phyloP scores from a whole-genome alignment of 768 basidiomycete species.

The Naematelia encephala region DNA sequence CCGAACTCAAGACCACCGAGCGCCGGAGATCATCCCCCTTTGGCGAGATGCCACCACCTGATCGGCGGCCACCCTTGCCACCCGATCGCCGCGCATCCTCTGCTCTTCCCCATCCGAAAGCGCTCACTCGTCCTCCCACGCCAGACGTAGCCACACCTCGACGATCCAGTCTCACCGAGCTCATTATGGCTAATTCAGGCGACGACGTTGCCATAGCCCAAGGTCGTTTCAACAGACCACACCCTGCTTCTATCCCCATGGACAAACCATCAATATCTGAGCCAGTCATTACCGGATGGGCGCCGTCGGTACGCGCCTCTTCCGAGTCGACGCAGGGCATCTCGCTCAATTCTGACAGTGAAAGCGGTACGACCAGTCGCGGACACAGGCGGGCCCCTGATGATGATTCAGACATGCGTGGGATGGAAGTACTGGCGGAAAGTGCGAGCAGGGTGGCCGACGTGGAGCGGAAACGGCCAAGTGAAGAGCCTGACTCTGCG shows the following conservation, averaged over 20 bases:
- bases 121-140: conserved; percentile 26
- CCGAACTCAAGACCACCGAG: conserved; percentile 27
- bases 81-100: conserved; percentile 1
- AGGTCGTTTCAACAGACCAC: background rate
- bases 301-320: conserved; percentile 10
- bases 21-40: conserved; percentile 3
- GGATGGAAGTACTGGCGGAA: conserved; percentile 39
- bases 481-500: conserved; percentile 2
- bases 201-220: conserved; percentile 26
- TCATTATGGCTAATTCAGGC: conserved; percentile 31
- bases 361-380: background rate
- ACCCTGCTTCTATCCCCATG: conserved; percentile 8
- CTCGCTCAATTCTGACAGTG: conserved; percentile 10
- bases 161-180: conserved; percentile 33
- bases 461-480: conserved; percentile 10
- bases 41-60: background rate
- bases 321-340: conserved; percentile 14
- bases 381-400: conserved; percentile 8
- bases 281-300: conserved; percentile 5
- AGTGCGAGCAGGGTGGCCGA: conserved; percentile 23
- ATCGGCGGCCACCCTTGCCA: background rate
- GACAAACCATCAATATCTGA: conserved; percentile 28
- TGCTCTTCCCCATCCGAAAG: background rate
- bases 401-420: conserved; percentile 24
- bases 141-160: conserved; percentile 15